Percentiles rank a stretch among this genome's conserved stretches.
Evolutionary conservation across 805 yeast genomes (phyloP).

Genomic region (Komagataella kurtzmanii): DNA sequence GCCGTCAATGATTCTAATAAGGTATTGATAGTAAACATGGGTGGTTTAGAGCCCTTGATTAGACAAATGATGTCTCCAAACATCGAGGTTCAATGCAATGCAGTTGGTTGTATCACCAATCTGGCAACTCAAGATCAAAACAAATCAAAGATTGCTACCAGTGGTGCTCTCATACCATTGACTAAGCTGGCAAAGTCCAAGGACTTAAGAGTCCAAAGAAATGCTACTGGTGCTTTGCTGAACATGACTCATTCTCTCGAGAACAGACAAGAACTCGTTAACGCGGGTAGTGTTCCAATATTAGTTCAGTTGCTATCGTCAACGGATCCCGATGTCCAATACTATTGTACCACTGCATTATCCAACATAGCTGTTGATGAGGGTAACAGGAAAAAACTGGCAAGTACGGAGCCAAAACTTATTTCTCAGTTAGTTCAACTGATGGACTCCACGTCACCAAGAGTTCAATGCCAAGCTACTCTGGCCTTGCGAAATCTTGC

Average conservation of each 20-base stretch:
- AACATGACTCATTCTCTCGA: conserved; percentile 98
- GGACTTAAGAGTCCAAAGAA: conserved; percentile 93
- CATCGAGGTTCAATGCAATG: conserved; percentile 97
- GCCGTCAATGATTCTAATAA: conserved; percentile 96
- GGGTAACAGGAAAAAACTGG: conserved; percentile 71
- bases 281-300: conserved; percentile 97
- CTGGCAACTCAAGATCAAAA: conserved; percentile 97
- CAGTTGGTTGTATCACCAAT: conserved; percentile 97
- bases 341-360: conserved; percentile 94
- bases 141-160: conserved; percentile 88
- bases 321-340: conserved; percentile 92
- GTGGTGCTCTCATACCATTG: conserved; percentile 91
- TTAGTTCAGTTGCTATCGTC: conserved; percentile 76
- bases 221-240: conserved; percentile 94
- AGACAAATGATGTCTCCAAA: conserved; percentile 96
- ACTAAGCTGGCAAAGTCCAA: conserved; percentile 89
- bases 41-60: conserved; percentile 91
- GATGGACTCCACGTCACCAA: conserved; percentile 87
- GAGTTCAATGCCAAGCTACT: conserved; percentile 98
- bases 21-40: conserved; percentile 90
- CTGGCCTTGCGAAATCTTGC: conserved; percentile 92
- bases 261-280: conserved; percentile 90
- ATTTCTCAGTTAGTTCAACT: conserved; percentile 77
- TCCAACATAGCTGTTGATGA: conserved; percentile 97
- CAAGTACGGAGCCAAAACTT: conserved; percentile 86